Base-by-base conservation (phyloP, 2,329 filamentous ascomycete species). In the Scedosporium minutisporum region DNA sequence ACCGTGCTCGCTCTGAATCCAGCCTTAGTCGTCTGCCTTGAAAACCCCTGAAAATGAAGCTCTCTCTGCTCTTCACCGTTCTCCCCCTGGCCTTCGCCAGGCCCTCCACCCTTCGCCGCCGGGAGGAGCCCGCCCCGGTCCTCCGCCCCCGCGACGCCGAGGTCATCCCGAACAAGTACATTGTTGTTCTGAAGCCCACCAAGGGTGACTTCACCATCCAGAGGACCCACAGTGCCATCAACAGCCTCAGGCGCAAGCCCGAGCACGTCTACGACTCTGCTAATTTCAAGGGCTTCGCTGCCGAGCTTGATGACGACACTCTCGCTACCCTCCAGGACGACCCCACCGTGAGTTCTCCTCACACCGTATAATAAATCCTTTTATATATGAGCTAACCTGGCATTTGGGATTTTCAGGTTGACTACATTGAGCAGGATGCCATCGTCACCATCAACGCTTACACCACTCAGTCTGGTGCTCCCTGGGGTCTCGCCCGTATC, bases 401-500 rank as follows among this genome's bases (percentile, higher is more conserved):
- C 33, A 38, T 38, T 38, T 12, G 33, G 9, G 10, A 38, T 48
- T 42, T 16, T 38, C 38, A 69, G 67, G 72, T 76, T 53, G 73
- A 74, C 16, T 77, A 72, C 65, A 70, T 79, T 41, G 76, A 79
- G 69, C 72, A 75, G 62, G 76, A 80, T 64, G 71, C 69, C 55
- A 65, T 71, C 38, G 68, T 78, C 57, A 70, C n/a, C n/a, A 48
- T 48, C 21, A 48, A 23, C 21, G 6, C 44, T 23, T 48, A 48
- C 27, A 65, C 67, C 62, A 75, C 70, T 18, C 77, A 79, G 69
- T 60, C 61, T 2, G 66, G 69, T 23, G 70, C 75, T 6, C 66
- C 75, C 1, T 80, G 78, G 76, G 78, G 78, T 21, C 75, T 82
- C 27, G 74, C 72, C 1, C 73, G 77, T 27, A 70, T 82, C 65